phyloP scores from a whole-genome alignment of 257 asterid species.

The Solanum ossicruentum region DNA sequence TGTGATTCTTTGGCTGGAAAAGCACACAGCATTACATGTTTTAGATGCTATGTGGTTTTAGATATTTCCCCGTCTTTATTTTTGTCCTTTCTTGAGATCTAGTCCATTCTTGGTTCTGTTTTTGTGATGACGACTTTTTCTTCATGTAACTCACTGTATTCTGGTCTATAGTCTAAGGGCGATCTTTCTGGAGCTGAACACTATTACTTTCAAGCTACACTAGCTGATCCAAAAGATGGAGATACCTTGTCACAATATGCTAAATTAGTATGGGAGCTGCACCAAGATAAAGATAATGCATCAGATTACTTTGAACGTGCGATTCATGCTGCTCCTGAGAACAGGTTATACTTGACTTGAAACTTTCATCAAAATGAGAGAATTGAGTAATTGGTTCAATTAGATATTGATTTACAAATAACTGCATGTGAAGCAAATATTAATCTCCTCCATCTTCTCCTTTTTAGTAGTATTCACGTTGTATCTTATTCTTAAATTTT shows the following conservation, averaged over 20 bases:
- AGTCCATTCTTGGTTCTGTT: neutral
- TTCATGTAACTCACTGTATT: neutral
- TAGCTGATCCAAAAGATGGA: constrained; percentile 65
- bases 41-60: neutral
- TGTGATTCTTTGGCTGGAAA: neutral
- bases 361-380: neutral
- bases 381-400: neutral
- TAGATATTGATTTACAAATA: neutral
- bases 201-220: constrained; percentile 38
- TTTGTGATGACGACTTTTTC: neutral
- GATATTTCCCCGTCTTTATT: neutral
- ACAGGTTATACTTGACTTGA: constrained; percentile 28
- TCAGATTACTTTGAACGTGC: constrained; percentile 53
- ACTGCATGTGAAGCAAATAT: neutral
- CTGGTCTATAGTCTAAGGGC: constrained; percentile 38
- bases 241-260: constrained; percentile 45
- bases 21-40: neutral
- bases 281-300: constrained; percentile 47
- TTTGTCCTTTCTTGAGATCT: neutral
- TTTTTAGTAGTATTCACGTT: neutral
- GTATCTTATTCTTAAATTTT: neutral
- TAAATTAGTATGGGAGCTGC: constrained; percentile 56
- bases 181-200: constrained; percentile 69
- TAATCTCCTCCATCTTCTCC: neutral
- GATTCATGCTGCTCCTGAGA: constrained; percentile 48